Evolutionary conservation across 176 grass and related monocot species (phyloP), one percentile per base, ranked within the genome.

Genomic region (Bonia amplexicaulis): DNA sequence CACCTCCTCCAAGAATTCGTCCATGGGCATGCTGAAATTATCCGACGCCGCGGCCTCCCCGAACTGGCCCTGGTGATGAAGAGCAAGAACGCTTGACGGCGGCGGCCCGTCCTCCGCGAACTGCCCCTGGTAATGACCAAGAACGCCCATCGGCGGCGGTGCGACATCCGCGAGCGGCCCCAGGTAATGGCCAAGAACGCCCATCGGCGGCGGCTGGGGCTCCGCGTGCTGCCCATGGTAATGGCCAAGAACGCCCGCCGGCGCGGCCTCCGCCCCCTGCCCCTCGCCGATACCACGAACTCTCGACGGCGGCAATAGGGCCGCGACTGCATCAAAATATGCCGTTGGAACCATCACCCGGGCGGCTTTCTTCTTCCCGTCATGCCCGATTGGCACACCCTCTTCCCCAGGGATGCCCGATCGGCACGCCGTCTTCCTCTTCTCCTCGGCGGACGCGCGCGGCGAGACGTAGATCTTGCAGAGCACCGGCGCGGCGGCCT

Each of bases 401-500:
- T 54, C 68, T 58, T 74, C 17, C 16, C 6, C 19, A n/a, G 3
- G 9, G 55, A 11, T 12, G 9, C 20, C 12, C 20, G 13, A 57
- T 11, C 9, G 13, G 9, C 26, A 74, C 47, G 19, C 48, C 26
- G 0, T 54, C 68, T 58, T 81, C 17, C 16, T 48, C 44, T 14
- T 39, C 63, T 88, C 44, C 1, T 64, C 7, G 0, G 11, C 2
- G 31, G 16, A 6, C 27, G 76, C 68, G 53, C 65, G 72, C 64
- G 80, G 73, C 31, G 86, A n/a, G 65, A 88, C n/a, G 66, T 83
- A 83, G 42, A 88, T 12, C 44, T 26, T 83, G 54, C 57, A 33
- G 3, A 88, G 37, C 55, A 70, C 80, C 3, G 20, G 26, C 33
- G 53, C 13, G 19, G 3, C 17, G 11, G 0, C 17, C 8, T 29